Base-by-base conservation (phyloP, 768 basidiomycete genomes). In the Auricularia sp. region DNA sequence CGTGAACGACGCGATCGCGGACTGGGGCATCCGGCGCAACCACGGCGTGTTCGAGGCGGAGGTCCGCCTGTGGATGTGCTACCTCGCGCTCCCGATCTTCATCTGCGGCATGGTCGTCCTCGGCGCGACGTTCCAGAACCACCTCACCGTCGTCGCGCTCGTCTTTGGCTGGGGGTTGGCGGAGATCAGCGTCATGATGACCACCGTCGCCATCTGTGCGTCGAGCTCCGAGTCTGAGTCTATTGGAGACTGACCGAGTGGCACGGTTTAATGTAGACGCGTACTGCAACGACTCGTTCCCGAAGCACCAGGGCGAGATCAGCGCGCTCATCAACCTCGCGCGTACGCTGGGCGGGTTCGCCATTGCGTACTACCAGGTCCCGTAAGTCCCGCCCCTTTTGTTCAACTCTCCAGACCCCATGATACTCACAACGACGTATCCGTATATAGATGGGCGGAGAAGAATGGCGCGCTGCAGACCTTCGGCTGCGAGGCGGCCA, bases 121-220 rank as follows among this genome's bases (percentile, higher is more conserved):
- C 3, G 87, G 86, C 4, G 81, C 79, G 0, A 73, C 81, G 3
- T 73, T 87, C 61, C 78, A 86, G 70, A 80, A 82, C 18, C 82
- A 83, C 65, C 73, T 84, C 0, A 77, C 76, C 37, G 72, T 80
- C n/a, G 82, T 77, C 3, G 83, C 80, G 1, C 70, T 88, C 34
- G 77, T 88, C 63, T 81, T 87, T 74, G 87, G 87, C 16, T 89
- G 87, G 87, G 85, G 83, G 10, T 81, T 87, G 63, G 80, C 85
- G 0, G 78, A 85, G 66, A 74, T 84, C 2, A 77, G 82, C 0
- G 73, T 83, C 64, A 80, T 87, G 78, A 78, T 87, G 65, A 82
- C 79, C 70, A 88, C 86, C 0, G 85, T 86, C 61, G 83, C 83
- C 1, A 77, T 87, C 21, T 87, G 84, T 77, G 72, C 73, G 70